Conservation (phyloP, 805 yeast species). For the Saitoella complicata region DNA sequence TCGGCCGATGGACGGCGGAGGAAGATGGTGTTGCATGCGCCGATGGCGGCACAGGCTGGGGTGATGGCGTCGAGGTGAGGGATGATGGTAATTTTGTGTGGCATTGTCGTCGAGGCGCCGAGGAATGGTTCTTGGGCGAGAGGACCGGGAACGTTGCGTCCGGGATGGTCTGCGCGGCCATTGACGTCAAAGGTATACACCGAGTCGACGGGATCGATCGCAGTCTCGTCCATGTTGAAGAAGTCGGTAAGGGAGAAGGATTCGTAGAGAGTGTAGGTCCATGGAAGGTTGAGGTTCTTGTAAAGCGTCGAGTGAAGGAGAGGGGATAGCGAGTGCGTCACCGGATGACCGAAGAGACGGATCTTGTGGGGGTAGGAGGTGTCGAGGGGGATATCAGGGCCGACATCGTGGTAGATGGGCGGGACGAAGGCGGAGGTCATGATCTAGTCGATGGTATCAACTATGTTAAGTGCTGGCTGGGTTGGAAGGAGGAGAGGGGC, state of each 20-base stretch:
- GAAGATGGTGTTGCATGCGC: conserved; percentile 5
- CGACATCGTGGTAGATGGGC: too few species aligned
- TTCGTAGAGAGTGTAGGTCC: background rate
- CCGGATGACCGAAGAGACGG: background rate
- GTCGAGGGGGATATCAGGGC: too few species aligned
- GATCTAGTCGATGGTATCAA: too few species aligned
- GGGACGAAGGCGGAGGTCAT: too few species aligned
- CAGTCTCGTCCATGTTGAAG: background rate
- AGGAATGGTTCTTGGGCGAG: background rate
- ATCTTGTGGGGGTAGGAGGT: background rate
- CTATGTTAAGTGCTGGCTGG: too few species aligned
- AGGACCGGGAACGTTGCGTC: too few species aligned
- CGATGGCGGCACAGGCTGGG: background rate
- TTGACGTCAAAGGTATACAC: too few species aligned
- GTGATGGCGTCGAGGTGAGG: conserved; percentile 2
- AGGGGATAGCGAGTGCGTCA: background rate
- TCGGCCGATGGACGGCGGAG: background rate
- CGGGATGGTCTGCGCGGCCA: too few species aligned
- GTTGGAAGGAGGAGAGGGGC: too few species aligned
- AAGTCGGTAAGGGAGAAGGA: background rate
- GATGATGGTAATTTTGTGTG: background rate
- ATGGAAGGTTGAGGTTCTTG: background rate
- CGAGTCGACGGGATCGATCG: background rate
- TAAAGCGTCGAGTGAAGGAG: background rate
- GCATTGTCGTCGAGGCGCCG: conserved; percentile 4